Percentiles rank a stretch among this genome's conserved stretches.
phyloP scores from a whole-genome alignment of 371 early-diverging fungal genomes.

The Phascolomyces articulosus region DNA sequence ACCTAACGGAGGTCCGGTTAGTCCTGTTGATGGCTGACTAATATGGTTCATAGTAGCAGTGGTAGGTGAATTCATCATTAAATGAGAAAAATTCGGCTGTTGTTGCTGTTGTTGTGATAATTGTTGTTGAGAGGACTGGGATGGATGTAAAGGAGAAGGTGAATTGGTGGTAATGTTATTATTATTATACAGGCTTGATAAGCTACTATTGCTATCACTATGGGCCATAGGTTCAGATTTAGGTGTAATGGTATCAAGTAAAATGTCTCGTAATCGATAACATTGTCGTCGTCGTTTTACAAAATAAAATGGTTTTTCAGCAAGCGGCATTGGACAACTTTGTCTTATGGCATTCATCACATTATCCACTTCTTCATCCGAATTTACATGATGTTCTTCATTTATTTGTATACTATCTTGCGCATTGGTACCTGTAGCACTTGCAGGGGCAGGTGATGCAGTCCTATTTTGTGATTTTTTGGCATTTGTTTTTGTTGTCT shows the following conservation, averaged over 20 bases:
- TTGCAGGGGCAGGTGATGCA: slow-evolving; percentile 3
- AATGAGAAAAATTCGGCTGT: background rate
- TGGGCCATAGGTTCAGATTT: slow-evolving; percentile 21
- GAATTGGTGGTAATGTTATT: background rate
- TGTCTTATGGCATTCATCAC: slow-evolving; percentile 57
- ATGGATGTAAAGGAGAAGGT: slow-evolving; percentile 4
- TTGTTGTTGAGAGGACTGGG: too few species aligned
- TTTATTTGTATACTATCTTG: background rate
- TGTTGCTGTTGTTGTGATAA: too few species aligned
- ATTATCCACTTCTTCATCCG: slow-evolving; percentile 71
- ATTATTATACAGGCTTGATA: slow-evolving; percentile 8
- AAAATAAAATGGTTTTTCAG: slow-evolving; percentile 49
- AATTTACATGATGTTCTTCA: slow-evolving; percentile 44
- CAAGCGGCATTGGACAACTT: slow-evolving; percentile 63
- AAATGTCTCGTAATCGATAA: slow-evolving; percentile 64
- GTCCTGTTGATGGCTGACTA: background rate
- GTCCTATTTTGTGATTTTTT: slow-evolving; percentile 12
- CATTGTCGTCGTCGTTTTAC: slow-evolving; percentile 65
- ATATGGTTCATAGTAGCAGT: background rate
- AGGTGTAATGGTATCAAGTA: slow-evolving; percentile 70
- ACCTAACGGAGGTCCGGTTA: slow-evolving; percentile 1
- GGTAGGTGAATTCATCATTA: background rate
- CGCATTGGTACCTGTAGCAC: background rate
- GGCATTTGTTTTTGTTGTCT: slow-evolving; percentile 12
- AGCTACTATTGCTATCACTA: slow-evolving; percentile 15